Base-by-base conservation (phyloP, 768 basidiomycete genomes). In the Thelephora aurantiotincta region DNA sequence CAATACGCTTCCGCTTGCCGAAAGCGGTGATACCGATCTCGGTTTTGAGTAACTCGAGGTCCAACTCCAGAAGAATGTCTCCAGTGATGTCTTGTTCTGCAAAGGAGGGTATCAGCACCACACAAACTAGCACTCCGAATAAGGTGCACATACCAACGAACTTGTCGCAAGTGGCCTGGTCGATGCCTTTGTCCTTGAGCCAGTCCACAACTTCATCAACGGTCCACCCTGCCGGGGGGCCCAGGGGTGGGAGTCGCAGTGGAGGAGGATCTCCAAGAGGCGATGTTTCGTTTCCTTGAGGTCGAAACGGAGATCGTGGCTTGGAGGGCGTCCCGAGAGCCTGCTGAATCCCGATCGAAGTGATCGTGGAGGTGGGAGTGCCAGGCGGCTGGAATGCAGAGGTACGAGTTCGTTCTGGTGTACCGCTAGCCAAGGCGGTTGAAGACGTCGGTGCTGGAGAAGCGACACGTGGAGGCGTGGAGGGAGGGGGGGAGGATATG, bases 21-120 rank as follows among this genome's bases (percentile, higher is more conserved):
- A 94, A 96, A 3, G 91, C 91, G 57, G 74, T 68, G 53, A 99
- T 90, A 19, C 92, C 96, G 46, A 99, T 82, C 66, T 98, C 93
- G 9, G 68, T 71, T 67, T 98, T 98, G 56, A 99, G 80, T 13
- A 96, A 72, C 57, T 82, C 84, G 47, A 82, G 77, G 52, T 97
- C 91, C 50, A 98, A 82, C 57, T 96, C 94, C 48, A 98, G 78
- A 6, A 99, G 76, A 30, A 98, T 88, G 56, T 99, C 96, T 16
- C 96, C 96, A 0, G 92, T 88, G 47, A 99, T 98, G 67, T 99
- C 96, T 78, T 99, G 92, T 66, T 98, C 94, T 92, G 60, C 36
- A 51, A 35, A 16, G 22, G 2, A 44, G 26, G 6, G 50, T 23
- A 52, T 44, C 35, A 50, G 43, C 4, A n/a, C n/a, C n/a, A 23